Evolutionary conservation across 176 grass and related monocot genomes (phyloP), one percentile per base, ranked within the genome.

Genomic region (Triticum aestivum): DNA sequence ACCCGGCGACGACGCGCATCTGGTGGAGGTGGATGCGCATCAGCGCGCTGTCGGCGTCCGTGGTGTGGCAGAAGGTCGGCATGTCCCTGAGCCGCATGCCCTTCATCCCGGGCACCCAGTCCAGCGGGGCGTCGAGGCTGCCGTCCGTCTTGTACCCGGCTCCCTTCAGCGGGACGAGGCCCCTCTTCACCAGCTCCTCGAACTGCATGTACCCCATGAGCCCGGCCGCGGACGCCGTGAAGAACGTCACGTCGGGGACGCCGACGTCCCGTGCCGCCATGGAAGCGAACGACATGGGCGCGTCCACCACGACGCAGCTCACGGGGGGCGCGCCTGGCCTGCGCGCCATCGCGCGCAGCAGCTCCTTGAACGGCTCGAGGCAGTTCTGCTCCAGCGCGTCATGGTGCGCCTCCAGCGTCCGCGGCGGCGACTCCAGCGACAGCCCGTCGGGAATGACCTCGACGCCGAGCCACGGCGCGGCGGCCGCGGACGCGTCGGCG

Each of bases 51-150:
- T 86, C 68, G 11, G 33, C 37, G 39, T 82, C 81, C 2, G 86
- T 64, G 0, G 82, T 83, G 35, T 20, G 87, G 87, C 85, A 77
- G 79, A 92, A 89, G 1, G 87, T 11, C 3, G 79, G 79, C 61
- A 92, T 68, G 82, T 95, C 86, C 49, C 35, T 64, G 12, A 95
- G 80, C 64, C 86, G 86, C 44, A 79, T 67, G 72, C 41, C 27
- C 51, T 42, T 37, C 79, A 91, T 87, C 6, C 93, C 93, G 0
- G 82, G 88, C 34, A 92, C 64, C 79, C 88, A 89, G 6, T 87
- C 75, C 35, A 95, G 17, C 7, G 79, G 76, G 3, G 83, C 69
- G 0, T 70, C 80, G 3, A 80, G 30, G 59, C 65, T 74, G 23
- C 71, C 71, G 2, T 74, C 42, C 23, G 41, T 74, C 27, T 17